phyloP scores from a whole-genome alignment of 176 grass and related monocot genomes.

The Rhynchospora tenuis region DNA sequence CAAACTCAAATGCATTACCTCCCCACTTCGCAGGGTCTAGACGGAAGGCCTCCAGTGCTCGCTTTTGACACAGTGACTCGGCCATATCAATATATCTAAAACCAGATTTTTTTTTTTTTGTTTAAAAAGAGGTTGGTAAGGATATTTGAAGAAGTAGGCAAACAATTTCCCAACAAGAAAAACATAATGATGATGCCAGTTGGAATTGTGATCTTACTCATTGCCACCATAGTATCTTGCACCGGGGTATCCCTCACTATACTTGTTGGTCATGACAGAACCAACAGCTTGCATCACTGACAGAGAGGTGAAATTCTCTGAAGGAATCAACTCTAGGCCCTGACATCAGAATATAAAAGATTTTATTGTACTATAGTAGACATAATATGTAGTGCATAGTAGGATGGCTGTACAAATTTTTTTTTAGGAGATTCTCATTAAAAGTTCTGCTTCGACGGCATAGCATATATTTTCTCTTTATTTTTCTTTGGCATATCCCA shows the following conservation, averaged over 20 bases:
- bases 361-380: background rate
- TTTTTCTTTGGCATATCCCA: background rate
- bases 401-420: background rate
- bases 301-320: slow-evolving; percentile 89
- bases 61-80: slow-evolving; percentile 84
- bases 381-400: background rate
- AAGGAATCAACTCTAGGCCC: slow-evolving; percentile 98
- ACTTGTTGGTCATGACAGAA: slow-evolving; percentile 99
- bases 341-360: slow-evolving; percentile 14
- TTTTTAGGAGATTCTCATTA: background rate
- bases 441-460: background rate
- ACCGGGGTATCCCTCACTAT: slow-evolving; percentile 96
- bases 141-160: background rate
- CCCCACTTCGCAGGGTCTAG: slow-evolving; percentile 96
- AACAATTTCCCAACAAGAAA: no score
- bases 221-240: slow-evolving; percentile 99
- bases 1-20: slow-evolving; percentile 40
- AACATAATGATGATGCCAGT: background rate
- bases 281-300: slow-evolving; percentile 99
- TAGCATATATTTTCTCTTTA: background rate
- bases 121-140: slow-evolving; percentile 17
- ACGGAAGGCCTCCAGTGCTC: slow-evolving; percentile 78
- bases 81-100: slow-evolving; percentile 95
- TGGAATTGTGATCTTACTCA: slow-evolving; percentile 42
- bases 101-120: background rate